Evolutionary conservation across 441 rosid species (phyloP).

Genomic region (Corymbia calophylla): DNA sequence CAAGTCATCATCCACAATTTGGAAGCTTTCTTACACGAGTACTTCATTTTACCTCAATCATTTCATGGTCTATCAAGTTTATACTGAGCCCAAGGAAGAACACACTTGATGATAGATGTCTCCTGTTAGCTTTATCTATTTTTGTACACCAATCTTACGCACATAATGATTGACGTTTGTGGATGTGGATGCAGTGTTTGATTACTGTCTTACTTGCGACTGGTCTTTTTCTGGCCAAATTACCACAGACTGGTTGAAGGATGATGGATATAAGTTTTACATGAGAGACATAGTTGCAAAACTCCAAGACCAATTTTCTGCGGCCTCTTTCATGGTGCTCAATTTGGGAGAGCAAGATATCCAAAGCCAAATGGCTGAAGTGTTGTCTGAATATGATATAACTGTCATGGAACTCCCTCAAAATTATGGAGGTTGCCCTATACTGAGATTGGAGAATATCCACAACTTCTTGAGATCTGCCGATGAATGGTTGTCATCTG

Average conservation of each 20-base stretch:
- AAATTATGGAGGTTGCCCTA: not conserved
- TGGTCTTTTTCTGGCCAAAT: not conserved
- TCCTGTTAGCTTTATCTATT: not conserved
- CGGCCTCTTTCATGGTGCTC: not conserved
- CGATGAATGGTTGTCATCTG: not conserved
- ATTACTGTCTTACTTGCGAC: not conserved
- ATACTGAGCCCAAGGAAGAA: not conserved
- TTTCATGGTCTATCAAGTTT: not conserved
- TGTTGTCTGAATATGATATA: slow-evolving; percentile 23
- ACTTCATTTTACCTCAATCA: not conserved
- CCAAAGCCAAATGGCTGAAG: not conserved
- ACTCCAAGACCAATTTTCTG: not conserved
- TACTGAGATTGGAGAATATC: not conserved
- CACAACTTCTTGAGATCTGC: not conserved
- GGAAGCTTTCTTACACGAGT: not conserved
- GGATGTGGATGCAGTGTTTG: not conserved
- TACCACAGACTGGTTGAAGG: not conserved
- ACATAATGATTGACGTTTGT: not conserved
- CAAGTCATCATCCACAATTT: not conserved
- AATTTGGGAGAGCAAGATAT: not conserved
- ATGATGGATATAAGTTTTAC: not conserved
- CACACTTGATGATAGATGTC: not conserved
- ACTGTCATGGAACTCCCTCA: not conserved
- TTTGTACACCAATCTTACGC: not conserved
- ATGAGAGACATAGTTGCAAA: not conserved